phyloP scores from a whole-genome alignment of 1,139 yeast genomes.

The Blastobotrys persicus region DNA sequence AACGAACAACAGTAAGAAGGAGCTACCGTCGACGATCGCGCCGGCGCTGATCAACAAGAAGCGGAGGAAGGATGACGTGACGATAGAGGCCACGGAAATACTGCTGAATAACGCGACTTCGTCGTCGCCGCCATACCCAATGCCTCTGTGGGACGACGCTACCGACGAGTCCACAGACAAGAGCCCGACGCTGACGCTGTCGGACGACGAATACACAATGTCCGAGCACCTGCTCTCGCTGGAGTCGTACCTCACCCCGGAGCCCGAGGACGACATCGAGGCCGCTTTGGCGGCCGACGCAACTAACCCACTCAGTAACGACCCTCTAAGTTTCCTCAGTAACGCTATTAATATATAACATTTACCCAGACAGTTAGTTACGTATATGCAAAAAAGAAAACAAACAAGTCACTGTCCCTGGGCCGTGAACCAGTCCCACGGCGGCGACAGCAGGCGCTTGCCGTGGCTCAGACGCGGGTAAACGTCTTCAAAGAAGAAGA shows the following conservation, averaged over 20 bases:
- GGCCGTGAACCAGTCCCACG: conserved; percentile 35
- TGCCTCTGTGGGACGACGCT: conserved; percentile 7
- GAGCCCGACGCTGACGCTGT: neutral
- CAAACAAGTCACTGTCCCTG: neutral
- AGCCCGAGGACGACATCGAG: conserved; percentile 23
- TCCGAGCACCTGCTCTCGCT: conserved; percentile 19
- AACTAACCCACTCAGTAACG: conserved; percentile 4
- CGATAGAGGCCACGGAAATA: conserved; percentile 11
- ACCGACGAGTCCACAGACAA: conserved; percentile 10
- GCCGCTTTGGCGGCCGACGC: conserved; percentile 5
- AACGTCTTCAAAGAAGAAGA: conserved; percentile 45
- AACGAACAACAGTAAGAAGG: neutral
- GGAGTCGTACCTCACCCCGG: conserved; percentile 30
- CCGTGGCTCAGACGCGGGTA: conserved; percentile 42
- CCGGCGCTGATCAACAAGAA: conserved; percentile 5
- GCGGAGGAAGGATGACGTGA: conserved; percentile 7
- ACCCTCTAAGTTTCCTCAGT: conserved; percentile 7
- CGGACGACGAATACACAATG: conserved; percentile 8
- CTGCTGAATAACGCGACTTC: neutral
- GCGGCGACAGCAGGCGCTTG: conserved; percentile 35
- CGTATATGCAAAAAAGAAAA: no score
- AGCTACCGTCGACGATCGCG: neutral
- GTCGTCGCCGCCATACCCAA: conserved; percentile 7
- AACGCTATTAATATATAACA: conserved; percentile 6
- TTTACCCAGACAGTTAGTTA: no score